Base-by-base conservation (phyloP, 2,329 filamentous ascomycete genomes). In the Sarocladium oryzae region DNA sequence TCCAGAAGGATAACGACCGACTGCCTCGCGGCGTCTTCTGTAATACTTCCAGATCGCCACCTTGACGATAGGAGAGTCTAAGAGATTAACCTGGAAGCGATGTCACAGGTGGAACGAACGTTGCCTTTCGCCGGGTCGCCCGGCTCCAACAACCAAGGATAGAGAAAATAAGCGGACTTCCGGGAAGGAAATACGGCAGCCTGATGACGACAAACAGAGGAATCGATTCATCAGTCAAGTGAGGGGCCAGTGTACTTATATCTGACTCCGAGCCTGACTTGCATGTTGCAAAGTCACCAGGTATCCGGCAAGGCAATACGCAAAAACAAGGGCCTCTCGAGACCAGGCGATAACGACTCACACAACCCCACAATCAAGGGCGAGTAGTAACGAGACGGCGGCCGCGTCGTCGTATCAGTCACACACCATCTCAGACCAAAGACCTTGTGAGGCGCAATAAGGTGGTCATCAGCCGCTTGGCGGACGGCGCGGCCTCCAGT, bases 21-120 rank as follows among this genome's bases (percentile, higher is more conserved):
- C 28, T 36, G 50, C 45, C 51, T 50, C 38, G 35, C 51, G 54
- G 51, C 49, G 54, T 40, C 54, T 53, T 49, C 54, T 50, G 32
- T 53, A 50, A 35, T 55, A 55, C 52, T 53, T 55, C 51, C 51
- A 55, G 16, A 53, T 45, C 24, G 54, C 54, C 54, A 55, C 51
- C 16, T 48, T 48, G 43, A 10, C 43, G 28, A 48, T 18, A 33
- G 28, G 26, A 16, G 9, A 16, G 18, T 13, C n/a, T n/a, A n/a
- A n/a, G 16, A 20, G 10, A 2, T 23, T 3, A 30, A 23, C 43
- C 43, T 23, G 10, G 26, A 13, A 13, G 43, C n/a, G 33, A 32
- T 18, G 16, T 11, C 26, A 10, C 7, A 33, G 43, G 43, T 18
- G 10, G 10, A 20, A 45, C 7, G 23, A 20, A 26, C 3, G 21